phyloP scores from a whole-genome alignment of 257 asterid species.

The Perilla frutescens region DNA sequence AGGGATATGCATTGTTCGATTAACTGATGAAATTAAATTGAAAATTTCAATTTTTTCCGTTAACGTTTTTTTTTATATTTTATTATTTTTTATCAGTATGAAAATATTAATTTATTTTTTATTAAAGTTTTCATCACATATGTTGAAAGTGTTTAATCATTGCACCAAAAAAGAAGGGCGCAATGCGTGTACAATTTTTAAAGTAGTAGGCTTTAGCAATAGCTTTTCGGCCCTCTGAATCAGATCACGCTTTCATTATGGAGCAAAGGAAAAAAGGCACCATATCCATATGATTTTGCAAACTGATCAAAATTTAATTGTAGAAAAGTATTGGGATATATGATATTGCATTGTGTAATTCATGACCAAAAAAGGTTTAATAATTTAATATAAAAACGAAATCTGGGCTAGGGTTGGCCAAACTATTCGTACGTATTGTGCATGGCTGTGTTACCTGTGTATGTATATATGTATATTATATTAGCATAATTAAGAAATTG shows the following conservation, averaged over 20 bases:
- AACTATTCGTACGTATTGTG: not conserved
- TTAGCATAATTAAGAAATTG: not conserved
- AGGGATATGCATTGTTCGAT: too few species aligned
- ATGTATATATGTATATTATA: not conserved
- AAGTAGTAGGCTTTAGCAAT: not conserved
- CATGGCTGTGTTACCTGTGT: not conserved
- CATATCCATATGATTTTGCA: too few species aligned
- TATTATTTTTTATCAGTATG: too few species aligned
- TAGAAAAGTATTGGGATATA: not conserved
- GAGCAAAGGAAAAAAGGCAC: too few species aligned
- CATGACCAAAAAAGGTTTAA: not conserved
- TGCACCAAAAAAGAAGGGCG: not conserved
- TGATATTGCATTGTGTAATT: not conserved
- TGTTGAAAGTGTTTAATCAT: slow-evolving; percentile 11
- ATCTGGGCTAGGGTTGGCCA: not conserved
- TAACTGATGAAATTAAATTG: too few species aligned
- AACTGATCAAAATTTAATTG: not conserved
- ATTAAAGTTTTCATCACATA: not conserved
- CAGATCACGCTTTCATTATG: too few species aligned
- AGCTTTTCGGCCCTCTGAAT: not conserved
- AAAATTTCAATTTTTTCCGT: too few species aligned
- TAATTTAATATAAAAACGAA: not conserved
- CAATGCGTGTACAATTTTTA: not conserved
- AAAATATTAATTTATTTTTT: not conserved
- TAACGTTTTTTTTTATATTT: too few species aligned